Base-by-base conservation (phyloP, 257 asterid genomes). In the Solanum peruvianum region DNA sequence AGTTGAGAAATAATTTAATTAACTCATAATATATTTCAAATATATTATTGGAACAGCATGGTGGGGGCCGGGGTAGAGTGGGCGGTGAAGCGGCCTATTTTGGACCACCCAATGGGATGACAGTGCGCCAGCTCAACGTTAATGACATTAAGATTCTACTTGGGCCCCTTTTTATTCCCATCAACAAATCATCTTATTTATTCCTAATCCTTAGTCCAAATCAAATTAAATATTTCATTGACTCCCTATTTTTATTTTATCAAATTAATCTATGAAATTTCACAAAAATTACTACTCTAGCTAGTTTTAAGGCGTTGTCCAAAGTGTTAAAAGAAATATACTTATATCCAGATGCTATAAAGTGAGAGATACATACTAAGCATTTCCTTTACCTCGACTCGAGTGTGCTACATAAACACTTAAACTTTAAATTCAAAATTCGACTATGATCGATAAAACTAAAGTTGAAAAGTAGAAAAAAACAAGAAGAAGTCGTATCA, bases 1-100 rank as follows among this genome's bases (percentile, higher is more conserved):
- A 49, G 0, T 0, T 2, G 2, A 20, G 0, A 6, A 52, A 52
- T 6, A 52, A 49, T 16, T 0, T 16, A 16, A 16, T 52, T 52
- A 52, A 16, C 23, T 52, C 23, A 6, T 52, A 8, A 52, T 52
- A 6, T 52, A 52, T 6, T 1, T 52, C 6, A 52, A 2, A 6
- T 16, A 52, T 52, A 52, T 45, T 45, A 75, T 44, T 78, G 84
- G 41, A 45, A n/a, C 66, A 45, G 66, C 12, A 1, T 78, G 66
- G 16, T 45, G 66, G 85, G 85, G 29, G 44, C 7, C 6, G 15
- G 18, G 27, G 6, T 52, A 44, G 6, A 45, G 5, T 29, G 31
- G 45, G 45, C 45, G 69, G 85, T 49, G 85, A 81, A 31, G 39
- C 44, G 69, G 45, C 85, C 69, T 81, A 29, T 4, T 16, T 80